Conservation (phyloP, 2,329 filamentous ascomycete species). For the Fusarium pseudograminearum region DNA sequence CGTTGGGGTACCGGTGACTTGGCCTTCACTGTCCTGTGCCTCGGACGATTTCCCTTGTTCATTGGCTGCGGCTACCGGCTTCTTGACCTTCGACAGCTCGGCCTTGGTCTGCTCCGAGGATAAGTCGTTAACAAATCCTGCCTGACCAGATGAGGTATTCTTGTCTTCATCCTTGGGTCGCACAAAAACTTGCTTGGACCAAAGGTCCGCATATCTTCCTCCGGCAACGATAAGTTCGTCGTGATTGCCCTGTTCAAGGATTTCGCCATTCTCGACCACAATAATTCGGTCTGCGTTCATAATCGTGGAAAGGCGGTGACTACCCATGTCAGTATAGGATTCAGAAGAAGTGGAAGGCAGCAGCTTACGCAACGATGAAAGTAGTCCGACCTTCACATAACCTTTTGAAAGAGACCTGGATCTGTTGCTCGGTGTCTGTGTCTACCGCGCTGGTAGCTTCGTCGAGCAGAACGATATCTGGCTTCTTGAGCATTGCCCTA, state of each 20-base stretch:
- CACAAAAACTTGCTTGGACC: constrained; percentile 72
- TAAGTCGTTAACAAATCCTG: constrained; percentile 53
- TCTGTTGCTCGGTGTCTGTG: constrained; percentile 75
- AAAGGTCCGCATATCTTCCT: constrained; percentile 73
- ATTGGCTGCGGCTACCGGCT: constrained; percentile 37
- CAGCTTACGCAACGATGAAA: constrained; percentile 71
- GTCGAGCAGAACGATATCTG: constrained; percentile 81
- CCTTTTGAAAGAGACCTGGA: constrained; percentile 70
- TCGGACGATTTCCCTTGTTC: constrained; percentile 44
- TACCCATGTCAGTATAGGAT: constrained; percentile 46
- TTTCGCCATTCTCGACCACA: constrained; percentile 71
- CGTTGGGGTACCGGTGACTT: constrained; percentile 51
- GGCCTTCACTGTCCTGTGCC: constrained; percentile 37
- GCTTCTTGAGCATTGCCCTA: constrained; percentile 78
- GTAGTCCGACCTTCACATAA: constrained; percentile 73
- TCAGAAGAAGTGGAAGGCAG: too few species aligned
- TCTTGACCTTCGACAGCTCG: constrained; percentile 53
- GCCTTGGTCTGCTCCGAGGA: constrained; percentile 53
- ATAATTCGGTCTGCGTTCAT: constrained; percentile 76
- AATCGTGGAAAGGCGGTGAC: constrained; percentile 77
- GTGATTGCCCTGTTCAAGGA: constrained; percentile 74
- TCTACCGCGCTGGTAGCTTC: constrained; percentile 84
- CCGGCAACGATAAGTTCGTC: constrained; percentile 67
- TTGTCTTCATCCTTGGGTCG: constrained; percentile 59
- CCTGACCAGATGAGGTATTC: constrained; percentile 38